These are phyloP conservation scores for Melastoma malabathricum DNA, from an alignment of 345 rosid genomes.

Conservation along the genomic window DNA sequence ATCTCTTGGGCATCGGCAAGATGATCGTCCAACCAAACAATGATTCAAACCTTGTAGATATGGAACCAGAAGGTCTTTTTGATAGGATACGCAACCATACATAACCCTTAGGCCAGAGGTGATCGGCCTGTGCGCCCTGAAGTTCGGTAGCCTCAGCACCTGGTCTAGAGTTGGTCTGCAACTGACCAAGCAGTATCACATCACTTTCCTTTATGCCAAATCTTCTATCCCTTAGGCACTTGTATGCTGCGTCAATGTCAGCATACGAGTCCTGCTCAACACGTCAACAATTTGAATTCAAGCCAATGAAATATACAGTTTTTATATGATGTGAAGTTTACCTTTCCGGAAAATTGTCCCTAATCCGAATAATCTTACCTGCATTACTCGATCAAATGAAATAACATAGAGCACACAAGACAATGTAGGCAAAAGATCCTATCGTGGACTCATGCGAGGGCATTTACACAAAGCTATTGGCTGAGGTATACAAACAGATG, in stretches of 20 bases:
- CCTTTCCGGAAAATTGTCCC: slow-evolving; percentile 9
- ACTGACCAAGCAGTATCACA: slow-evolving; percentile 69
- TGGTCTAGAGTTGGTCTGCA: slow-evolving; percentile 78
- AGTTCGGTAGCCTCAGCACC: slow-evolving; percentile 43
- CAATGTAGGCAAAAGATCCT: too few species aligned
- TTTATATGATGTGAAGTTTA: not conserved
- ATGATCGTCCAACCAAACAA: too few species aligned
- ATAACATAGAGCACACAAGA: too few species aligned
- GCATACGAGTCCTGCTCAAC: slow-evolving; percentile 74
- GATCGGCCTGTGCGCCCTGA: slow-evolving; percentile 80
- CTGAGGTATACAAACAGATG: slow-evolving; percentile 58
- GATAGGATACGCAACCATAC: slow-evolving; percentile 72
- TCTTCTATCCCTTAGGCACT: slow-evolving; percentile 45
- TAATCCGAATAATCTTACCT: slow-evolving; percentile 9
- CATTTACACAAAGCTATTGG: slow-evolving; percentile 60
- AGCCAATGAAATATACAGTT: not conserved
- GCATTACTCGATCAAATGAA: not conserved
- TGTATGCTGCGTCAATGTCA: slow-evolving; percentile 71
- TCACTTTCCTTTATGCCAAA: slow-evolving; percentile 59
- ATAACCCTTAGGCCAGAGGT: slow-evolving; percentile 79
- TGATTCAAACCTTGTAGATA: slow-evolving; percentile 54
- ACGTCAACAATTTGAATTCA: not conserved
- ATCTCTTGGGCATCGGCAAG: too few species aligned
- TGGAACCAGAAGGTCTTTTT: slow-evolving; percentile 72
- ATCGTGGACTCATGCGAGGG: slow-evolving; percentile 52